phyloP scores from a whole-genome alignment of 2,329 filamentous ascomycete genomes.

The Apiospora kogelbergensis region DNA sequence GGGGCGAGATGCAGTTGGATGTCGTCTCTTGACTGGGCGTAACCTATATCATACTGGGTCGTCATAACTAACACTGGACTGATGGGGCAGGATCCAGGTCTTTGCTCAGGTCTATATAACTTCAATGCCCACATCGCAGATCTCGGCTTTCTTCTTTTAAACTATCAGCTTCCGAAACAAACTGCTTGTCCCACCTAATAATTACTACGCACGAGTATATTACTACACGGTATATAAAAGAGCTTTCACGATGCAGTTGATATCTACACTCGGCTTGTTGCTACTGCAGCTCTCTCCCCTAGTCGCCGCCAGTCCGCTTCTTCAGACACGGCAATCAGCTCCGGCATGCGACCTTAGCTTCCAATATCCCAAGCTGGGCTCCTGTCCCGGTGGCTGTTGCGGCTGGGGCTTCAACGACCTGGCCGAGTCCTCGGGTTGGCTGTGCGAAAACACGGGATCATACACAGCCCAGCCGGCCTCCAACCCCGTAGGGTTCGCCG shows the following conservation, averaged over 20 bases:
- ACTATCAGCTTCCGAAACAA: background rate
- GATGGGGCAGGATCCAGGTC: background rate
- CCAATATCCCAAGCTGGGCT: background rate
- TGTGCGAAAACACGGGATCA: background rate
- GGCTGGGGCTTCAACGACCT: constrained; percentile 1
- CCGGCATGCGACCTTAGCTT: background rate
- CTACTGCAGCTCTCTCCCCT: constrained; percentile 2
- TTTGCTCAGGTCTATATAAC: background rate
- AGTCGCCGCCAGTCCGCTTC: background rate
- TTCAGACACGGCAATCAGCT: background rate
- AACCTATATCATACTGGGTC: background rate
- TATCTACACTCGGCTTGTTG: background rate
- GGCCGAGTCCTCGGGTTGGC: background rate
- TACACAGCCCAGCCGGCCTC: background rate
- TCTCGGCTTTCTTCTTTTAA: background rate
- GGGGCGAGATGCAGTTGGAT: background rate
- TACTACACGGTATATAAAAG: background rate
- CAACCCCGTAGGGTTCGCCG: background rate
- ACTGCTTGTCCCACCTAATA: background rate
- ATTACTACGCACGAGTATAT: no score
- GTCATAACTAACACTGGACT: background rate
- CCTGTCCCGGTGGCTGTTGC: background rate
- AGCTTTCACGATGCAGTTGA: background rate
- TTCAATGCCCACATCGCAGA: background rate
- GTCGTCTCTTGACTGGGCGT: background rate